Conservation (phyloP, 495 filamentous ascomycete species). For the Daldinia caldariorum region DNA sequence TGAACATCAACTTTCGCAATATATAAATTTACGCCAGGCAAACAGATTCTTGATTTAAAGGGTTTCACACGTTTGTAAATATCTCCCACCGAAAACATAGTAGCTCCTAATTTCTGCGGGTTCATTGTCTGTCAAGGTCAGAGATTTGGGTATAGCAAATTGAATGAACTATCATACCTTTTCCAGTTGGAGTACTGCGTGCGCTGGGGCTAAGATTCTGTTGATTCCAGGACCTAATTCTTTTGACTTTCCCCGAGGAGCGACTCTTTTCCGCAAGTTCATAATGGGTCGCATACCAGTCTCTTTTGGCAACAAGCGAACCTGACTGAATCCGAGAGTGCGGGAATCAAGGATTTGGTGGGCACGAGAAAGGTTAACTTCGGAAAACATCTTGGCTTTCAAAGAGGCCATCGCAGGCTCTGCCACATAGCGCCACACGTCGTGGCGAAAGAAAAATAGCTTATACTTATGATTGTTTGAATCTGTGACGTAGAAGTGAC, state of each 20-base stretch:
- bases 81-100: slow-evolving; percentile 82
- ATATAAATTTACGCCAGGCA: slow-evolving; percentile 58
- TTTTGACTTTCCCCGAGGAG: slow-evolving; percentile 63
- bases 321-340: slow-evolving; percentile 75
- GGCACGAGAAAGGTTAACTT: slow-evolving; percentile 69
- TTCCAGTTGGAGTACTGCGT: slow-evolving; percentile 80
- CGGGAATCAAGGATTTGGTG: slow-evolving; percentile 67
- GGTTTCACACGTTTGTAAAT: slow-evolving; percentile 77
- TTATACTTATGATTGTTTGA: slow-evolving; percentile 81
- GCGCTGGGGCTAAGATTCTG: slow-evolving; percentile 76
- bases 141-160: slow-evolving; percentile 12
- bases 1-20: slow-evolving; percentile 94
- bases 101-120: slow-evolving; percentile 72
- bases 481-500: slow-evolving; percentile 94
- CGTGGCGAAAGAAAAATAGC: slow-evolving; percentile 94
- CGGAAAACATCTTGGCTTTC: slow-evolving; percentile 81
- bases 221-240: slow-evolving; percentile 82
- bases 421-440: slow-evolving; percentile 81
- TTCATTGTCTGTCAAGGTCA: slow-evolving; percentile 56
- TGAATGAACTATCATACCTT: slow-evolving; percentile 52
- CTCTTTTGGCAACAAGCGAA: slow-evolving; percentile 83
- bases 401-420: slow-evolving; percentile 76
- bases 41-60: slow-evolving; percentile 66
- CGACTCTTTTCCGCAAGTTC: slow-evolving; percentile 75
- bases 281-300: slow-evolving; percentile 78